Evolutionary conservation across 805 yeast species (phyloP).

Genomic region (Saccharomycopsis fodiens): DNA sequence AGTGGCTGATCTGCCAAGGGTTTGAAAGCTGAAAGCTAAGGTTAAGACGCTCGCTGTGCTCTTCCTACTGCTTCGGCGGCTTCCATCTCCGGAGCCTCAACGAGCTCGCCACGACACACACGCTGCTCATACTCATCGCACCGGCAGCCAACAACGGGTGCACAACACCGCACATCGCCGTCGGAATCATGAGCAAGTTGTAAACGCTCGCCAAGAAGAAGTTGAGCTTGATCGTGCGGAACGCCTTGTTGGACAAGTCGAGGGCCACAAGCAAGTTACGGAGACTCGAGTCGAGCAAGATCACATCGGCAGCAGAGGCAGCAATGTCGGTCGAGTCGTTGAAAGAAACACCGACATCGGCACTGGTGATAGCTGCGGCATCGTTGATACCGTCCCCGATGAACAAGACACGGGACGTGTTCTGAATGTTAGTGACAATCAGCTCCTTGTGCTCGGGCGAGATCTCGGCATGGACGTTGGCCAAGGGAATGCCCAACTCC

Average conservation of each 20-base stretch:
- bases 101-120: slow-evolving; percentile 80
- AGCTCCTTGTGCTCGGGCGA: slow-evolving; percentile 72
- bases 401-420: slow-evolving; percentile 55
- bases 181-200: slow-evolving; percentile 78
- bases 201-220: slow-evolving; percentile 84
- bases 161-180: slow-evolving; percentile 87
- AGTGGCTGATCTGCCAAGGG: too few relatives aligned
- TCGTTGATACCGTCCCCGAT: slow-evolving; percentile 98
- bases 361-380: slow-evolving; percentile 88
- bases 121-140: slow-evolving; percentile 90
- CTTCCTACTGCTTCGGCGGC: slow-evolving; percentile 22
- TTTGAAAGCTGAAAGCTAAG: too few relatives aligned
- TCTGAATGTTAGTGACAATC: slow-evolving; percentile 52
- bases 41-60: too few relatives aligned
- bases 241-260: slow-evolving; percentile 63
- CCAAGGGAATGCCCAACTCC: slow-evolving; percentile 55
- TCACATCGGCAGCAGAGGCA: slow-evolving; percentile 92
- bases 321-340: slow-evolving; percentile 95
- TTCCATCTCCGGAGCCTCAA: slow-evolving; percentile 63
- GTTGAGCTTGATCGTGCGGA: slow-evolving; percentile 68
- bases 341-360: slow-evolving; percentile 86
- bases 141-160: slow-evolving; percentile 90
- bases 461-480: slow-evolving; percentile 66
- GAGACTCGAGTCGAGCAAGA: slow-evolving; percentile 44
- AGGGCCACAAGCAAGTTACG: slow-evolving; percentile 45